Evolutionary conservation across 345 rosid species (phyloP).

Genomic region (Crucihimalaya himalaica): DNA sequence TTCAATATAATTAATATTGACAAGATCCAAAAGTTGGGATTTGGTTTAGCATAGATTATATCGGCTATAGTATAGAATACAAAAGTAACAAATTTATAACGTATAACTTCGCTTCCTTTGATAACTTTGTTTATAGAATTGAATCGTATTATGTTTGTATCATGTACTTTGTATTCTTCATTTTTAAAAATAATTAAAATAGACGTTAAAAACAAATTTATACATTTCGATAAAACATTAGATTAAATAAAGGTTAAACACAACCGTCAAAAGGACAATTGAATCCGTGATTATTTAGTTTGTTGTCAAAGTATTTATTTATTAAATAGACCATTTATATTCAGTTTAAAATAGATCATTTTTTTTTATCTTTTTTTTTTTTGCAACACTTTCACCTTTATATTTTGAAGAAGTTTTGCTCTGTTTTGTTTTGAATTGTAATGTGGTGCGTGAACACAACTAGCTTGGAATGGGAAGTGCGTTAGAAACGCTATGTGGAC

Average conservation of each 20-base stretch:
- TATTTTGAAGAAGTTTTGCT: neutral
- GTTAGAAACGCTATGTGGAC: slow-evolving; percentile 91
- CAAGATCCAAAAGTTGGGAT: neutral
- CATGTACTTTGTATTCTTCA: no score
- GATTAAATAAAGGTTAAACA: neutral
- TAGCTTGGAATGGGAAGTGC: slow-evolving; percentile 99
- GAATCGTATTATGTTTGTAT: no score
- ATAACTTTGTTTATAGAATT: no score
- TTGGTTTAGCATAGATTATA: neutral
- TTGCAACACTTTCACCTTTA: no score
- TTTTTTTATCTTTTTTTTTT: neutral
- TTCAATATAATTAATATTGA: neutral
- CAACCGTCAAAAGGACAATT: neutral
- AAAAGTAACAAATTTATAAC: no score
- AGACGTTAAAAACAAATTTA: no score
- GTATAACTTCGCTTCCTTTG: no score
- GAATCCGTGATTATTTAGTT: neutral
- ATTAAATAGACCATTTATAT: neutral
- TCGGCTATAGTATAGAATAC: neutral
- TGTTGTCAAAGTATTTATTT: neutral
- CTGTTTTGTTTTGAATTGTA: neutral
- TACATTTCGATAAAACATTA: no score
- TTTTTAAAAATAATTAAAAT: no score
- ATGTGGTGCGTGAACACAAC: neutral
- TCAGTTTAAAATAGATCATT: neutral